Evolutionary conservation across 2,329 filamentous ascomycete species (phyloP).

Genomic region (Hortaea sp.): DNA sequence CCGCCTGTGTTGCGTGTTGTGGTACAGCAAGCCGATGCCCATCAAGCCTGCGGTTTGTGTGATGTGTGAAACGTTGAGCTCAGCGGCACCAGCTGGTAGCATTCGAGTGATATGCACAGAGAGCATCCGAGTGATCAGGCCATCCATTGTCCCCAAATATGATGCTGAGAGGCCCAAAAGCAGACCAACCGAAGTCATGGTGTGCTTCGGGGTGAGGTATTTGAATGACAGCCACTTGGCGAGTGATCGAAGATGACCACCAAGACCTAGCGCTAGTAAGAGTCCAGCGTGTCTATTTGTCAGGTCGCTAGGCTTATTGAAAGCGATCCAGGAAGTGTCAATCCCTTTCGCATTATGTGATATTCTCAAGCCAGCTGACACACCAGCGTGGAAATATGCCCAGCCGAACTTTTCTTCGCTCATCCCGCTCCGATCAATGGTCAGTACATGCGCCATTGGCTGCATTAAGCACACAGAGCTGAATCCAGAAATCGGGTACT

Average conservation of each 20-base stretch:
- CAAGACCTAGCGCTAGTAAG: slow-evolving; percentile 78
- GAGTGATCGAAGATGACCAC: slow-evolving; percentile 85
- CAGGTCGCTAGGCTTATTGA: slow-evolving; percentile 88
- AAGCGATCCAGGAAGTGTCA: slow-evolving; percentile 96
- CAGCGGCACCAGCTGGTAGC: slow-evolving; percentile 82
- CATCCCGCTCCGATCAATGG: slow-evolving; percentile 78
- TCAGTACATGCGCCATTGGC: slow-evolving; percentile 82
- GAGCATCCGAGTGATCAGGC: slow-evolving; percentile 78
- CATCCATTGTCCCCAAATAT: slow-evolving; percentile 95
- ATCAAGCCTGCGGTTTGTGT: slow-evolving; percentile 95
- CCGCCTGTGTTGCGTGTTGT: slow-evolving; percentile 86
- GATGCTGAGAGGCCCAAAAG: slow-evolving; percentile 85
- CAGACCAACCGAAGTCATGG: slow-evolving; percentile 97
- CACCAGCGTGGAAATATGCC: slow-evolving; percentile 97
- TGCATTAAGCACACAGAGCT: slow-evolving; percentile 87
- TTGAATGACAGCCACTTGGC: slow-evolving; percentile 99
- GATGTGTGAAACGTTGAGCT: slow-evolving; percentile 83
- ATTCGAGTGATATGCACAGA: slow-evolving; percentile 95
- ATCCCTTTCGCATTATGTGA: slow-evolving; percentile 85
- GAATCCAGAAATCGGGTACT: slow-evolving; percentile 80
- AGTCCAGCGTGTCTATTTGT: slow-evolving; percentile 96
- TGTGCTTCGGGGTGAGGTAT: slow-evolving; percentile 97
- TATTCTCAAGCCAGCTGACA: slow-evolving; percentile 84
- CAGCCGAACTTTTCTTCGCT: slow-evolving; percentile 96
- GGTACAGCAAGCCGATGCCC: slow-evolving; percentile 92